Percentiles rank a stretch among this genome's conserved stretches.
These are phyloP conservation scores for Talaromyces liani DNA, from an alignment of 495 filamentous ascomycete genomes.

Conservation along the genomic window DNA sequence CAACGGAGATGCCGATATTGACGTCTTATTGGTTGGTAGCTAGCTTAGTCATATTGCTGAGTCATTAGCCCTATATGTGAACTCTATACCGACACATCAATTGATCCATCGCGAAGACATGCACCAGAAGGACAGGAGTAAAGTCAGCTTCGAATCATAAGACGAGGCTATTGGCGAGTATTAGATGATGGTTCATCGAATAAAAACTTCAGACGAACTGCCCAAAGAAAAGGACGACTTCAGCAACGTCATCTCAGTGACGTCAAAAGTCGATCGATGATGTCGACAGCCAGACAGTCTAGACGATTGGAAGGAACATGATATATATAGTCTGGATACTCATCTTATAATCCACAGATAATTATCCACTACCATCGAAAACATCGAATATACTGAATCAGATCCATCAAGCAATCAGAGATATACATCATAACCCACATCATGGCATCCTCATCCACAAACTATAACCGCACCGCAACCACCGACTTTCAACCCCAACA, in stretches of 20 bases:
- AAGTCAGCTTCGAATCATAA: background rate
- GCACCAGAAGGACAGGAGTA: background rate
- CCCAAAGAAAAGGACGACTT: background rate
- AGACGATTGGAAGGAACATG: background rate
- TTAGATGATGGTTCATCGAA: background rate
- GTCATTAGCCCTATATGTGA: background rate
- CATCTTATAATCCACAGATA: background rate
- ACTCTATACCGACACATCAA: background rate
- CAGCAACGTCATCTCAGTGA: background rate
- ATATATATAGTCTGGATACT: background rate
- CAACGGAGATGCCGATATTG: background rate
- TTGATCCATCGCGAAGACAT: background rate
- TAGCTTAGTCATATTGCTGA: background rate
- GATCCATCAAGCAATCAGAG: too few species aligned
- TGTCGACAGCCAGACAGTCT: background rate
- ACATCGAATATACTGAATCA: too few species aligned
- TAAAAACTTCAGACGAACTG: background rate
- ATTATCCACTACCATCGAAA: background rate
- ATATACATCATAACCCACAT: background rate
- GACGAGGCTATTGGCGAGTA: background rate
- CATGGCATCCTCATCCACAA: background rate
- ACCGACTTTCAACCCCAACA: background rate
- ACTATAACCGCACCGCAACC: background rate
- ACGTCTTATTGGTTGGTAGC: background rate
- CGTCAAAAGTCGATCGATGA: conserved; percentile 2